Evolutionary conservation across 2,329 filamentous ascomycete species (phyloP).

Genomic region (Fusarium pininemorale): DNA sequence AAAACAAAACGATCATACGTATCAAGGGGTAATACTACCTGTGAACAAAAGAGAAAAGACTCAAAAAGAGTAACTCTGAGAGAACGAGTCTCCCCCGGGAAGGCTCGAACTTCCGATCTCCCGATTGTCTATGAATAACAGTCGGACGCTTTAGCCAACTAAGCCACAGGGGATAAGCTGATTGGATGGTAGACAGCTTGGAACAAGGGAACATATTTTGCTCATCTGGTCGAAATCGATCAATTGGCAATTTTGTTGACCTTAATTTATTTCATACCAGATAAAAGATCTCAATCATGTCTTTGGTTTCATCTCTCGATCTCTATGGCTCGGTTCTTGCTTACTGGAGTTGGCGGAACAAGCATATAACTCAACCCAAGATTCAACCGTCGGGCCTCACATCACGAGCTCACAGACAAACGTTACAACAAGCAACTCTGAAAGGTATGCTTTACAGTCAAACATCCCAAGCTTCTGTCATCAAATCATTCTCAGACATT

Average conservation of each 20-base stretch:
- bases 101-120: slow-evolving; percentile 45
- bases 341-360: neutral
- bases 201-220: accelerated
- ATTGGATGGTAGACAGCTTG: neutral
- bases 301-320: neutral
- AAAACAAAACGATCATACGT: neutral
- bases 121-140: slow-evolving; percentile 41
- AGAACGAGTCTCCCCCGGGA: slow-evolving; percentile 37
- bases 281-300: neutral
- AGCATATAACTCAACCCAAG: neutral
- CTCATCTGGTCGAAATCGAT: accelerated
- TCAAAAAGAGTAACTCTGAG: neutral
- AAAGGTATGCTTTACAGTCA: neutral
- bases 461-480: neutral
- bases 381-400: neutral
- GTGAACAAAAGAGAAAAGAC: neutral
- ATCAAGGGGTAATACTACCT: neutral
- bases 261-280: neutral
- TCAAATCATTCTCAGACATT: neutral
- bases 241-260: neutral
- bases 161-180: slow-evolving; percentile 37
- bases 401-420: neutral
- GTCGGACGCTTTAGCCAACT: slow-evolving; percentile 41
- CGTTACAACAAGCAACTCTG: neutral
- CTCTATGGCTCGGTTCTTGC: neutral